phyloP scores from a whole-genome alignment of 129 eudicot genomes.

The Chrysanthemum lavandulifolium region DNA sequence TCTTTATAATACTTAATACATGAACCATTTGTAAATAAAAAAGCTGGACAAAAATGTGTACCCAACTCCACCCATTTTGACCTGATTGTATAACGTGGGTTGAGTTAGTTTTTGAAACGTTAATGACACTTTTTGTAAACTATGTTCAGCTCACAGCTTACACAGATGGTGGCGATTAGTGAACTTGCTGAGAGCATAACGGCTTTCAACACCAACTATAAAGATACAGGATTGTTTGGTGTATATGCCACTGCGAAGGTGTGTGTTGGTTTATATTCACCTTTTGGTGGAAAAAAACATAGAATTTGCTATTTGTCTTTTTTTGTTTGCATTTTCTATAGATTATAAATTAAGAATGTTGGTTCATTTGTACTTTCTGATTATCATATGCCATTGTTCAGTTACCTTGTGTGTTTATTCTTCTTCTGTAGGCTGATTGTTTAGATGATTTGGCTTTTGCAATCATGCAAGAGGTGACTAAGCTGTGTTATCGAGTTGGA shows the following conservation, averaged over 20 bases:
- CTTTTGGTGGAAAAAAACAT: not conserved
- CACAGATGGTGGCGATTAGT: constrained; percentile 78
- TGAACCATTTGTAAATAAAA: not conserved
- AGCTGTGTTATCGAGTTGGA: constrained; percentile 60
- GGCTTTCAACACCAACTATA: constrained; percentile 97
- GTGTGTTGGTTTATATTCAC: constrained; percentile 2
- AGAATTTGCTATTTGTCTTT: not conserved
- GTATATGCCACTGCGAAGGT: constrained; percentile 98
- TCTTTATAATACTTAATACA: not conserved
- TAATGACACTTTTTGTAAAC: constrained; percentile 13
- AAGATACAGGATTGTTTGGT: constrained; percentile 94
- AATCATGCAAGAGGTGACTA: constrained; percentile 71
- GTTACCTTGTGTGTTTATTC: constrained; percentile 1
- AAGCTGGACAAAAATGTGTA: not conserved
- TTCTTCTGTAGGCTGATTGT: constrained; percentile 55
- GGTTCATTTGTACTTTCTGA: not conserved
- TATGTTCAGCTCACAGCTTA: constrained; percentile 65
- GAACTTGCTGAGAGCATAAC: constrained; percentile 94
- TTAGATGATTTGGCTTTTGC: constrained; percentile 76
- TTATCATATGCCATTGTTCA: constrained; percentile 6
- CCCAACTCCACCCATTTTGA: not conserved
- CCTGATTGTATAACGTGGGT: not conserved
- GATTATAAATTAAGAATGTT: not conserved
- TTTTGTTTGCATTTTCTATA: not conserved
- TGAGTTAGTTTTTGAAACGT: not conserved